Evolutionary conservation across 2,329 filamentous ascomycete species (phyloP), one percentile per base, ranked within the genome.

Genomic region (Fusarium austroafricanum): DNA sequence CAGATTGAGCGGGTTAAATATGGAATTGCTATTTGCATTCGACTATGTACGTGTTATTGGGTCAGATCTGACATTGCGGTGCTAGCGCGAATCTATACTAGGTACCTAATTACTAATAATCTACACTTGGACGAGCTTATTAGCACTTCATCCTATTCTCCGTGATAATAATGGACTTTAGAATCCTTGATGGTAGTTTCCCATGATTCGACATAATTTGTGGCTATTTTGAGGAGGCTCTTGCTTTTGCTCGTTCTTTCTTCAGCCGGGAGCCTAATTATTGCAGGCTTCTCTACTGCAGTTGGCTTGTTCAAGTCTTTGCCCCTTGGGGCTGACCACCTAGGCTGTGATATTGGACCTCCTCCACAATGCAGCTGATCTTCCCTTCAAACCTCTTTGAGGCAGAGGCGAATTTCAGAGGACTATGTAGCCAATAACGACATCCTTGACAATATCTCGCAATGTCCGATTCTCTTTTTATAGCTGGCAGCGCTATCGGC

Each of bases 381-480:
- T 18, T 10, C 31, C 31, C 31, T 26, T 20, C 21, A 38, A 50
- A 26, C 3, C 10, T 18, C n/a, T n/a, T n/a, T 12, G 31, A 33
- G 12, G 4, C 14, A 17, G 31, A 33, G 17, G 23, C 42, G 18
- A 26, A 23, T 23, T 45, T n/a, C 5, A 42, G 14, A 42, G 20
- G 17, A 20, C 14, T 17, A 23, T 12, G 14, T 18, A 12, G 14
- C 21, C 17, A 29, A 44, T 14, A 28, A 39, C 29, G 8, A 1
- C 15, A 8, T 2, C 10, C 28, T 15, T 26, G 14, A 14, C 20
- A 21, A 21, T 1, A 3, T 7, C 9, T n/a, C 8, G 0, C n/a
- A 1, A 51, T 64, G 46, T 31, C 46, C 10, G 61, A 65, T 17
- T 42, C 31, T 3, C 23, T 52, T 3, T 64, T 47, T 5, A 11